Percentiles rank a stretch among this genome's conserved stretches.
Conservation (phyloP, 306 rosid species). For the Macrotyloma uniflorum region DNA sequence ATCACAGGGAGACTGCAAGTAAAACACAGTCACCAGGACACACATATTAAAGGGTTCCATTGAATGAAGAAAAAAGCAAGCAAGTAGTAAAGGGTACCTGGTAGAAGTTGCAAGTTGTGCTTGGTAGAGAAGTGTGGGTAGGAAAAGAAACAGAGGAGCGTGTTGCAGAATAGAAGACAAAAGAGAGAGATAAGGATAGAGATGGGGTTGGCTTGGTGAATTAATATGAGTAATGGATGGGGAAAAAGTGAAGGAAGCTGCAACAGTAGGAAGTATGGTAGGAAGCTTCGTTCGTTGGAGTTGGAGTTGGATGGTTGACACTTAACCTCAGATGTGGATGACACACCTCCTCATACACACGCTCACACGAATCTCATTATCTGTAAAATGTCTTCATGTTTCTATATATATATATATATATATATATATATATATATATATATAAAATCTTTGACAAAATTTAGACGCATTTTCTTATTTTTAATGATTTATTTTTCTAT, state of each 20-base stretch:
- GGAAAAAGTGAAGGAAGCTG: slow-evolving; percentile 27
- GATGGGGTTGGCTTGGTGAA: slow-evolving; percentile 24
- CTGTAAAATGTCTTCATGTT: not conserved
- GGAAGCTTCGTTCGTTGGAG: slow-evolving; percentile 67
- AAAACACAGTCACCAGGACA: not conserved
- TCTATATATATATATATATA: too few species aligned
- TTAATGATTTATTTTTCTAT: too few species aligned
- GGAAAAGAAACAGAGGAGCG: not conserved
- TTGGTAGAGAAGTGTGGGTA: not conserved
- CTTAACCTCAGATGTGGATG: slow-evolving; percentile 2
- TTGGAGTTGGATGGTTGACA: slow-evolving; percentile 38
- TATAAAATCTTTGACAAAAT: too few species aligned
- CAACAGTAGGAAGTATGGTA: slow-evolving; percentile 52
- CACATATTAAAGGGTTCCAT: not conserved
- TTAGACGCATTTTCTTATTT: too few species aligned
- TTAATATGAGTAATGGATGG: slow-evolving; percentile 34
- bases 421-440: too few species aligned
- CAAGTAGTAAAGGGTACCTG: slow-evolving; percentile 48
- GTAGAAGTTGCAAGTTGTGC: slow-evolving; percentile 5
- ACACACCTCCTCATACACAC: not conserved
- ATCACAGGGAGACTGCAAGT: not conserved
- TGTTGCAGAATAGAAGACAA: slow-evolving; percentile 5
- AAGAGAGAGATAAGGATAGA: slow-evolving; percentile 16
- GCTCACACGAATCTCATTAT: slow-evolving; percentile 24
- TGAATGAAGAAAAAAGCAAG: not conserved